Percentiles rank a stretch among this genome's conserved stretches.
Evolutionary conservation across 2,329 filamentous ascomycete genomes (phyloP).

Genomic region (Corniculantispora saksenae): DNA sequence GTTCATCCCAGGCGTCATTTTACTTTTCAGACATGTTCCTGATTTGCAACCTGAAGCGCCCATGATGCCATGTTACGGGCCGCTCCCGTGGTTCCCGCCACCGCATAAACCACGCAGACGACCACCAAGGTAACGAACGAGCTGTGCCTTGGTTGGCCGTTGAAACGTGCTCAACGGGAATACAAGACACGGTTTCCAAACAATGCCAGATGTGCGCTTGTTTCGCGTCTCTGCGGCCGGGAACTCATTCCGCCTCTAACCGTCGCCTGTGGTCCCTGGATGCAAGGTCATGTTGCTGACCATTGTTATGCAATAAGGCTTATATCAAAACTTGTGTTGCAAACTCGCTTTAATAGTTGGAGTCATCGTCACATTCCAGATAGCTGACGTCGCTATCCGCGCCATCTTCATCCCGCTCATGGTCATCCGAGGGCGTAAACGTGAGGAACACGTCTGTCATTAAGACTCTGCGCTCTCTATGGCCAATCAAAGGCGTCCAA

Average conservation of each 20-base stretch:
- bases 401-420: not conserved
- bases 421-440: not conserved
- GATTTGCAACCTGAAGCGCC: not conserved
- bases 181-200: not conserved
- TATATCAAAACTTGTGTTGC: too few relatives aligned
- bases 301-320: too few relatives aligned
- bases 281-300: not conserved
- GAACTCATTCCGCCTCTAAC: too few relatives aligned
- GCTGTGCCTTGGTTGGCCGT: not conserved
- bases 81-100: slow-evolving; percentile 3
- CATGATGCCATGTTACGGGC: slow-evolving; percentile 6
- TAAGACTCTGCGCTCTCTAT: not conserved
- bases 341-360: not conserved
- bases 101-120: slow-evolving; percentile 13
- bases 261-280: not conserved
- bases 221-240: not conserved
- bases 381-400: not conserved
- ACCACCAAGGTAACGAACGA: too few relatives aligned
- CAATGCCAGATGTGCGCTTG: not conserved
- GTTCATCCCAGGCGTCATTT: not conserved
- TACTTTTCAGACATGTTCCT: not conserved
- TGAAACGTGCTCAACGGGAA: slow-evolving; percentile 8
- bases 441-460: not conserved
- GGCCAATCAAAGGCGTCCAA: not conserved
- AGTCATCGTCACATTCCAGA: not conserved